Conservation (phyloP, 345 rosid species). For the Lepidium aucheri region DNA sequence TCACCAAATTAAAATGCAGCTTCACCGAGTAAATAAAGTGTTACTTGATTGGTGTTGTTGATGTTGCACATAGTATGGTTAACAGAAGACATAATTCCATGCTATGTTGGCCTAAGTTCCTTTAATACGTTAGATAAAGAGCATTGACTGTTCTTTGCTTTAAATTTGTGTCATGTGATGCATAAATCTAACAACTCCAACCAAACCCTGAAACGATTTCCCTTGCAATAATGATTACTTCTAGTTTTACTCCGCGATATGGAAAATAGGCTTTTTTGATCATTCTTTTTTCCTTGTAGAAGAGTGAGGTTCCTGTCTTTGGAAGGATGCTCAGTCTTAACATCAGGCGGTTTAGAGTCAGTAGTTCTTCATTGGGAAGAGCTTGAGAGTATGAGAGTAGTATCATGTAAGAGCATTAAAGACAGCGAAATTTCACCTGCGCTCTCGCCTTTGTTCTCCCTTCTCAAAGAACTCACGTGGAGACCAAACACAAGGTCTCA, state of each 20-base stretch:
- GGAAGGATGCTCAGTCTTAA: constrained; percentile 74
- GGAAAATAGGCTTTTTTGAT: not conserved
- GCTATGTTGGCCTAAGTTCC: not conserved
- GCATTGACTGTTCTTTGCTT: not conserved
- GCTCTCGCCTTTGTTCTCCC: constrained; percentile 61
- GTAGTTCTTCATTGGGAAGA: constrained; percentile 61
- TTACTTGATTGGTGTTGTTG: not conserved
- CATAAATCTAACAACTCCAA: not conserved
- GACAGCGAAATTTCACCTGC: constrained; percentile 65
- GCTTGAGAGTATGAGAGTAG: constrained; percentile 55
- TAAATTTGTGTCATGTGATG: not conserved
- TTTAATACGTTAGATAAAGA: no score
- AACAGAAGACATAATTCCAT: not conserved
- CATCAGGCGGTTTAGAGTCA: constrained; percentile 66
- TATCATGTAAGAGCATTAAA: constrained; percentile 64
- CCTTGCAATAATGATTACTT: not conserved
- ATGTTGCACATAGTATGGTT: not conserved
- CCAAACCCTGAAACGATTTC: not conserved
- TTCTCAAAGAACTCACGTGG: constrained; percentile 79
- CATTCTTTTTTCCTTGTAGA: constrained; percentile 30
- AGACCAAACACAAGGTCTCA: constrained; percentile 80
- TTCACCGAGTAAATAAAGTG: not conserved
- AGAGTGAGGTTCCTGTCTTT: constrained; percentile 52
- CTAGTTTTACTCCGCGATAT: not conserved
- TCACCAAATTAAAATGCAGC: not conserved